Conservation (phyloP, 352 stramenopile genomes). For the Lagenidium sp. region DNA sequence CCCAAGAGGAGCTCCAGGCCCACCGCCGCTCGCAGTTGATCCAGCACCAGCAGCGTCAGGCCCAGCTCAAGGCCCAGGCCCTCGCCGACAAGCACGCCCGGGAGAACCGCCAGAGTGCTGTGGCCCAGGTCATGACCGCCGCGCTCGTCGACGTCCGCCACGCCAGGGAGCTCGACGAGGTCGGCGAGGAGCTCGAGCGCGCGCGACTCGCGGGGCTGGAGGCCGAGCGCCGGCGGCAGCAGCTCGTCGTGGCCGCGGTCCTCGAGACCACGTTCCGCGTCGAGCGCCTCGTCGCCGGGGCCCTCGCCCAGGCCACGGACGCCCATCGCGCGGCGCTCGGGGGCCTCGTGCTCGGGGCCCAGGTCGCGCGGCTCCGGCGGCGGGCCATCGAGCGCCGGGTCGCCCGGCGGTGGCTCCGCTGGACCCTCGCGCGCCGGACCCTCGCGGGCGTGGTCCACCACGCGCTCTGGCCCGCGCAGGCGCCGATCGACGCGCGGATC, state of each 20-base stretch:
- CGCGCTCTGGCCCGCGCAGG: conserved; percentile 5
- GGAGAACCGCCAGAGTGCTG: neutral
- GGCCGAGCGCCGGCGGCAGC: neutral
- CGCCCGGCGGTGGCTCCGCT: conserved; percentile 6
- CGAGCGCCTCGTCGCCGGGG: neutral
- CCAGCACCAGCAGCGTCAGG: conserved; percentile 4
- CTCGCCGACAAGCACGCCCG: conserved; percentile 9
- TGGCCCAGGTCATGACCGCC: neutral
- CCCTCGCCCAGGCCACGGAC: neutral
- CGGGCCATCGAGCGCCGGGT: conserved; percentile 4
- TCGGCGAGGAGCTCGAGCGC: neutral
- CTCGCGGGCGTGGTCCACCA: conserved; percentile 1
- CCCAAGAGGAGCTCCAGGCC: neutral
- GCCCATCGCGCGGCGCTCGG: neutral
- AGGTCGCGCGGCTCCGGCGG: neutral
- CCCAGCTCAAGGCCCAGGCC: conserved; percentile 6
- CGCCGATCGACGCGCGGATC: neutral
- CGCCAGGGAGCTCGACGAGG: neutral
- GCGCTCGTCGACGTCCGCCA: neutral
- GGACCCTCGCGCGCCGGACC: neutral
- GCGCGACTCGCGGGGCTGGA: no score
- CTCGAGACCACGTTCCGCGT: neutral
- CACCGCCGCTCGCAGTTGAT: conserved; percentile 3
- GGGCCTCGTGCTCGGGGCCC: neutral
- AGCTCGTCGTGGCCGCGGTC: neutral